A percentile compares a stretch with the other conserved stretches of the same genome.
Conservation (phyloP, 2,329 filamentous ascomycete genomes). For the Scytalidium lignicola region DNA sequence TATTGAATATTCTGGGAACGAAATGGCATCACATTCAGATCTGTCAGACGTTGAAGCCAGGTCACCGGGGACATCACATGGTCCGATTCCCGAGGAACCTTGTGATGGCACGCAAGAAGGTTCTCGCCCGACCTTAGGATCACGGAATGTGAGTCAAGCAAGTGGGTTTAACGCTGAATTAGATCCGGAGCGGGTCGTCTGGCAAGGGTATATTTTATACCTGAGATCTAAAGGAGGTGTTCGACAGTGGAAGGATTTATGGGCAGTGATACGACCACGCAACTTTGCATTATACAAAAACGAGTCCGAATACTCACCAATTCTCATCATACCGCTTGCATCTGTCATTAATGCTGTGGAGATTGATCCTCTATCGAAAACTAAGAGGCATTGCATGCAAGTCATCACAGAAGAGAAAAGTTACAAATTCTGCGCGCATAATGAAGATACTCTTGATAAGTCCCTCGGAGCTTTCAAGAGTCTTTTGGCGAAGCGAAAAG, state of each 20-base stretch:
- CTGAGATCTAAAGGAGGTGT: conserved; percentile 79
- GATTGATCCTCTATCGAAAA: conserved; percentile 79
- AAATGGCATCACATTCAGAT: conserved; percentile 78
- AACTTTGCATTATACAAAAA: conserved; percentile 91
- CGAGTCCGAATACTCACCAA: conserved; percentile 81
- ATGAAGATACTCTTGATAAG: conserved; percentile 77
- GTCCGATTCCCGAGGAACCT: conserved; percentile 25
- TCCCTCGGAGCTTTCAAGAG: conserved; percentile 93
- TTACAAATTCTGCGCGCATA: conserved; percentile 68
- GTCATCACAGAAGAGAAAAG: conserved; percentile 90
- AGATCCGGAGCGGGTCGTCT: conserved; percentile 84
- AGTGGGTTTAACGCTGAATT: conserved; percentile 51
- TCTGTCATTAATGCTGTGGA: conserved; percentile 87
- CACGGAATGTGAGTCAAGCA: conserved; percentile 57
- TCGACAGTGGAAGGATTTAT: conserved; percentile 89
- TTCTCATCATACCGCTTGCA: conserved; percentile 73
- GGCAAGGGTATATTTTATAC: conserved; percentile 84
- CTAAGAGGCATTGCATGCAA: conserved; percentile 83
- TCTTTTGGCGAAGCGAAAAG: conserved; percentile 64
- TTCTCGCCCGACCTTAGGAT: conserved; percentile 31
- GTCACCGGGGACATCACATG: conserved; percentile 24
- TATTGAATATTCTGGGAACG: conserved; percentile 61
- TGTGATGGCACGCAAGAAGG: conserved; percentile 26
- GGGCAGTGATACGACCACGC: conserved; percentile 83
- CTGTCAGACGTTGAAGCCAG: conserved; percentile 66